Conservation (phyloP, 1,284 basidiomycete genomes). For the Veloboletus limbatus region DNA sequence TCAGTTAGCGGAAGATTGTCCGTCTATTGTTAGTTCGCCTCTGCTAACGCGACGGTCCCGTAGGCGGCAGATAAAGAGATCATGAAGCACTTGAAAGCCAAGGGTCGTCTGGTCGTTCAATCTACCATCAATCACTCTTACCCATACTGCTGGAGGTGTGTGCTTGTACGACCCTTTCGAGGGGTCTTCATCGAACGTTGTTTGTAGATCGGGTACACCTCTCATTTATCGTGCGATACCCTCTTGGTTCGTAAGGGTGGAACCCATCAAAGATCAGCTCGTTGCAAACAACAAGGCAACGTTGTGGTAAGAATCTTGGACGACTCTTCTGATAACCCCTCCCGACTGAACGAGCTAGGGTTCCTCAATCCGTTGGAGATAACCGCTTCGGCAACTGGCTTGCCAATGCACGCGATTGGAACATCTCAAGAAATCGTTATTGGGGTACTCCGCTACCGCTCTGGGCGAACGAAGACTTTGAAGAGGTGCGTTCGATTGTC, state of each 20-base stretch:
- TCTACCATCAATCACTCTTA: slow-evolving; percentile 89
- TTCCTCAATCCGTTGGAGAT: slow-evolving; percentile 88
- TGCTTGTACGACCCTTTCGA: neutral
- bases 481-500: slow-evolving; percentile 56
- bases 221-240: slow-evolving; percentile 97
- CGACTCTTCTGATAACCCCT: neutral
- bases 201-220: slow-evolving; percentile 79
- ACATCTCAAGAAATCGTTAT: slow-evolving; percentile 97
- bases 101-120: slow-evolving; percentile 87
- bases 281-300: slow-evolving; percentile 91
- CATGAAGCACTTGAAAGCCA: slow-evolving; percentile 87
- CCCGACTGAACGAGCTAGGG: slow-evolving; percentile 49
- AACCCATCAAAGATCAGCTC: slow-evolving; percentile 81
- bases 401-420: slow-evolving; percentile 98
- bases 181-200: slow-evolving; percentile 1
- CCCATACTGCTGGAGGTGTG: slow-evolving; percentile 95
- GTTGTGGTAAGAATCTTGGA: slow-evolving; percentile 62
- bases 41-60: slow-evolving; percentile 1
- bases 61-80: slow-evolving; percentile 94
- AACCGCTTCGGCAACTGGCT: slow-evolving; percentile 97
- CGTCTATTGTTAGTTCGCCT: neutral
- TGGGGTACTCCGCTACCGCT: slow-evolving; percentile 99
- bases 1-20: slow-evolving; percentile 26
- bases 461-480: slow-evolving; percentile 92
- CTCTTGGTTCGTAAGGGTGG: slow-evolving; percentile 93